Conservation (phyloP, 2,329 filamentous ascomycete species). For the Lachnellula cervina region DNA sequence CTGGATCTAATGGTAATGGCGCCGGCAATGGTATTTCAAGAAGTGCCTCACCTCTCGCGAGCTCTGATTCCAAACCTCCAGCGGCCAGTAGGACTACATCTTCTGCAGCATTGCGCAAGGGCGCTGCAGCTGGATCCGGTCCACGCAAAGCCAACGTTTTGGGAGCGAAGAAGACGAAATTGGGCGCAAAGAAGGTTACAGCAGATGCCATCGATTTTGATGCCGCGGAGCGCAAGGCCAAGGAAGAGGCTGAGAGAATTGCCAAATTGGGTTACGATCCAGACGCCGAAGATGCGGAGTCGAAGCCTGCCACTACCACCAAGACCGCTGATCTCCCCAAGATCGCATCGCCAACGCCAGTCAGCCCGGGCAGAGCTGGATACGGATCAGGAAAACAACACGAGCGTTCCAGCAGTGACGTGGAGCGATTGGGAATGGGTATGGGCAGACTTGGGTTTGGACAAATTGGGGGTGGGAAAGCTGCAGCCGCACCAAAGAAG, state of each 20-base stretch:
- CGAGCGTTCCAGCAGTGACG: conserved; percentile 67
- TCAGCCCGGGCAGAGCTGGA: conserved; percentile 58
- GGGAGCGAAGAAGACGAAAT: conserved; percentile 78
- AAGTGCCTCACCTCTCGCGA: conserved; percentile 75
- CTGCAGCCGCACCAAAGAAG: conserved; percentile 41
- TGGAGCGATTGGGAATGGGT: conserved; percentile 78
- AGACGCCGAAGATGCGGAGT: conserved; percentile 63
- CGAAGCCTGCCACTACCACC: conserved; percentile 34
- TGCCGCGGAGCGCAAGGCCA: conserved; percentile 92
- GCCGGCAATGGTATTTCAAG: conserved; percentile 69
- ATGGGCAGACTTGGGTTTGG: conserved; percentile 31
- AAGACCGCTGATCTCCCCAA: conserved; percentile 47
- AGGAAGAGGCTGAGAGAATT: conserved; percentile 94
- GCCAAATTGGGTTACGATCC: conserved; percentile 94
- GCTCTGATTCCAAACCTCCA: conserved; percentile 51
- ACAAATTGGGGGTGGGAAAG: conserved; percentile 28
- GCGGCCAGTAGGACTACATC: conserved; percentile 69
- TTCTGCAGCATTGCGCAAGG: conserved; percentile 79
- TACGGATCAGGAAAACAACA: conserved; percentile 57
- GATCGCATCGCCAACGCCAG: conserved; percentile 68
- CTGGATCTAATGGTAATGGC: conserved; percentile 49
- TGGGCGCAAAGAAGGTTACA: conserved; percentile 88
- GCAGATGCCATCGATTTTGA: conserved; percentile 88
- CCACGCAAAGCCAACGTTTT: conserved; percentile 82
- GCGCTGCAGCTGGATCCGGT: conserved; percentile 50